A percentile compares a stretch with the other conserved stretches of the same genome.
Evolutionary conservation across 106 monocot species (phyloP).

Genomic region (Gastrodia elata): DNA sequence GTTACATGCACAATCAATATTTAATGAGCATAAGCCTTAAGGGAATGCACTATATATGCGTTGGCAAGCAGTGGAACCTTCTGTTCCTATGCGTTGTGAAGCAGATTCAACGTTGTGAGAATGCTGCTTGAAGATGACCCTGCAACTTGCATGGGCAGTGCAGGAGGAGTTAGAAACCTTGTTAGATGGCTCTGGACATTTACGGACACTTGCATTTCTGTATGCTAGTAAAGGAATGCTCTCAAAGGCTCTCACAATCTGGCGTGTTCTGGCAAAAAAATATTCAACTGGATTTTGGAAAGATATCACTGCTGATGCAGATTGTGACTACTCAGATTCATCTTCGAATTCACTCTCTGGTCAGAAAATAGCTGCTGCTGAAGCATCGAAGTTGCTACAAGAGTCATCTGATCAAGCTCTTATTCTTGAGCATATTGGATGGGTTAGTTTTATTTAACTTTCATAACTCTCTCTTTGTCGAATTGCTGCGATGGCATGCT

Average conservation of each 20-base stretch:
- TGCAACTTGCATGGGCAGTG: constrained; percentile 55
- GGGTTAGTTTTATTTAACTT: constrained; percentile 47
- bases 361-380: constrained; percentile 59
- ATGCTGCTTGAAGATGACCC: constrained; percentile 53
- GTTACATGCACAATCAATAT: constrained; percentile 14
- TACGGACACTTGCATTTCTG: constrained; percentile 95
- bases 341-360: constrained; percentile 20
- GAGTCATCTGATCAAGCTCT: constrained; percentile 77
- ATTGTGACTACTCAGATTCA: constrained; percentile 10
- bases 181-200: constrained; percentile 88
- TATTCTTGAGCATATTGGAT: constrained; percentile 82
- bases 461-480: not conserved
- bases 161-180: constrained; percentile 98
- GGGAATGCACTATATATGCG: constrained; percentile 19
- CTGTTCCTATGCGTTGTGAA: constrained; percentile 34
- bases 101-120: constrained; percentile 27
- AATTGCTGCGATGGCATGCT: not conserved
- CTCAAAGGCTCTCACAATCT: constrained; percentile 80
- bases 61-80: constrained; percentile 34
- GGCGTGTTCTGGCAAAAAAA: constrained; percentile 79
- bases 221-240: constrained; percentile 95
- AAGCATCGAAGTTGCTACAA: constrained; percentile 91
- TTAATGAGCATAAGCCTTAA: constrained; percentile 19
- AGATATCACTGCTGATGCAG: constrained; percentile 21
- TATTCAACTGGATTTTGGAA: constrained; percentile 77